Evolutionary conservation across 306 rosid species (phyloP).

Genomic region (Prunus persica): Prunus_persica_NCBIv2 NC_034014.1:28102001-28102500

Average conservation of each 20-base stretch:
- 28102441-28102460: not conserved
- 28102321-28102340: constrained; percentile 11
- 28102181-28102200: constrained; percentile 1
- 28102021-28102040: not conserved
- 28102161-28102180: not conserved
- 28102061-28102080: not conserved
- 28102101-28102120: constrained; percentile 15
- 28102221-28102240: constrained; percentile 19
- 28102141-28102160: constrained; percentile 5
- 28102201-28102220: not conserved
- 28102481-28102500: not conserved
- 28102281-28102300: not conserved
- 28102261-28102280: constrained; percentile 12
- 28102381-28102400: no score
- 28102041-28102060: constrained; percentile 20
- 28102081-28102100: constrained; percentile 2
- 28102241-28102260: constrained; percentile 18
- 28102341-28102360: not conserved
- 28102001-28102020: not conserved
- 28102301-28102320: constrained; percentile 17
- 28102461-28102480: not conserved
- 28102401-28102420: not conserved
- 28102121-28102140: constrained; percentile 14
- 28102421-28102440: not conserved
- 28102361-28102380: not conserved